These are phyloP conservation scores for Echeveria elegans DNA, from an alignment of 164 flowering plant genomes.

Conservation along the genomic window DNA sequence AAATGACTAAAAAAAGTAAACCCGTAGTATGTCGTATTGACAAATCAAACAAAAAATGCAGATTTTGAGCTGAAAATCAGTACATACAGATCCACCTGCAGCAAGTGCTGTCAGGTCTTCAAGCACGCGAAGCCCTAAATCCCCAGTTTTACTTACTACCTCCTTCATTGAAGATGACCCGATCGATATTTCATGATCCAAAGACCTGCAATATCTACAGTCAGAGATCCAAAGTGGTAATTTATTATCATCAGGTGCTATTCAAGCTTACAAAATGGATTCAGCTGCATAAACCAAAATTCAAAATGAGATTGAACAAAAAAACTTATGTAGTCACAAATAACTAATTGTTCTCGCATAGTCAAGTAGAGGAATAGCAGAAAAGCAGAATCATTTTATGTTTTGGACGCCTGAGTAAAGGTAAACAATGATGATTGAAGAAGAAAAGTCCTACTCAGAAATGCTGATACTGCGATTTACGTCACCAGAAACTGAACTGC, in stretches of 20 bases:
- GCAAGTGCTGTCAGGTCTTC: conserved; percentile 99
- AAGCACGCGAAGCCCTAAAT: conserved; percentile 77
- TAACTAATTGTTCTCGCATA: not conserved
- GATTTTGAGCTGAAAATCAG: conserved; percentile 15
- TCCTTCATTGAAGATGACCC: conserved; percentile 43
- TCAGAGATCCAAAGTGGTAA: conserved; percentile 10
- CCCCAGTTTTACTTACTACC: conserved; percentile 53
- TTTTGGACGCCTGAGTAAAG: not conserved
- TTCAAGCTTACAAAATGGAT: not conserved
- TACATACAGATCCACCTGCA: conserved; percentile 99
- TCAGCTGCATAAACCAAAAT: not conserved
- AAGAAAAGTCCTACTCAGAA: conserved; percentile 47
- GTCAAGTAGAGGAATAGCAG: not conserved
- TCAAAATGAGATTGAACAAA: not conserved
- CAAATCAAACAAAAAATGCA: not conserved
- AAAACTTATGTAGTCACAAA: not conserved
- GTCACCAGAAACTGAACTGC: conserved; percentile 69
- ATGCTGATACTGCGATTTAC: conserved; percentile 65
- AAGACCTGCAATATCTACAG: conserved; percentile 40
- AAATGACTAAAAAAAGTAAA: not conserved
- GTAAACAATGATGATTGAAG: conserved; percentile 1
- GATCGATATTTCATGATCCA: conserved; percentile 51
- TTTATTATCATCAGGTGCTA: not conserved
- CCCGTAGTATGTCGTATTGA: not conserved
- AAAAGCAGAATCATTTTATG: not conserved